Percentiles rank a stretch among this genome's conserved stretches.
These are phyloP conservation scores for Fusarium verrucosum DNA, from an alignment of 2,329 filamentous ascomycete species.

Conservation along the genomic window DNA sequence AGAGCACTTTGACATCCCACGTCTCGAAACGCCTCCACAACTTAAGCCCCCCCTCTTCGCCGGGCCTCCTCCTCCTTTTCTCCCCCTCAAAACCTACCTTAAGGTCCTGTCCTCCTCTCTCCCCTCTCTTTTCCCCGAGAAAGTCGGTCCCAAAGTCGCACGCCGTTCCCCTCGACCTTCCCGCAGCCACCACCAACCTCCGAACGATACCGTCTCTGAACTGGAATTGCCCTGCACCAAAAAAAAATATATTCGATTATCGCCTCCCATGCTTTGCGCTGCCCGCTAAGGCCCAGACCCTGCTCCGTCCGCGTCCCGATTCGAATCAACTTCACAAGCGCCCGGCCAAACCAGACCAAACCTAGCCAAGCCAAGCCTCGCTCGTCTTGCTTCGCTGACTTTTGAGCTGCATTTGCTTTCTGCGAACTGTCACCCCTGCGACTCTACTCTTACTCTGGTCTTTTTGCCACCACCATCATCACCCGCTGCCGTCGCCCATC, in stretches of 20 bases:
- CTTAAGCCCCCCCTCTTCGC: conserved; percentile 25
- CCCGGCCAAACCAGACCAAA: conserved; percentile 11
- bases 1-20: conserved; percentile 32
- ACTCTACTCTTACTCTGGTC: conserved; percentile 3
- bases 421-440: conserved; percentile 25
- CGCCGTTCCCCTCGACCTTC: conserved; percentile 30
- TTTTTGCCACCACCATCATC: conserved; percentile 19
- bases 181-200: conserved; percentile 29
- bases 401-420: conserved; percentile 35
- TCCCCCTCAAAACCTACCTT: conserved; percentile 35
- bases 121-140: conserved; percentile 25
- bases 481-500: too few species aligned
- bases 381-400: conserved; percentile 35
- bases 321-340: conserved; percentile 36
- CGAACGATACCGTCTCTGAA: conserved; percentile 22
- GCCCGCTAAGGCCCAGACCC: conserved; percentile 39
- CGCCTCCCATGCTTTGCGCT: conserved; percentile 38
- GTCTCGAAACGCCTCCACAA: conserved; percentile 36
- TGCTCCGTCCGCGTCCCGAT: conserved; percentile 37
- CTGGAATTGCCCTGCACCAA: conserved; percentile 22
- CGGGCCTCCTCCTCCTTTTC: conserved; percentile 28
- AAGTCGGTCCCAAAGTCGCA: conserved; percentile 20
- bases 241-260: conserved; percentile 32
- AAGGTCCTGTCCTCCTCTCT: conserved; percentile 22
- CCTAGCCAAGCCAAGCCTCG: conserved; percentile 34